Evolutionary conservation across 2,329 filamentous ascomycete species (phyloP), one percentile per base, ranked within the genome.

Genomic region (Alternaria conjuncta): DNA sequence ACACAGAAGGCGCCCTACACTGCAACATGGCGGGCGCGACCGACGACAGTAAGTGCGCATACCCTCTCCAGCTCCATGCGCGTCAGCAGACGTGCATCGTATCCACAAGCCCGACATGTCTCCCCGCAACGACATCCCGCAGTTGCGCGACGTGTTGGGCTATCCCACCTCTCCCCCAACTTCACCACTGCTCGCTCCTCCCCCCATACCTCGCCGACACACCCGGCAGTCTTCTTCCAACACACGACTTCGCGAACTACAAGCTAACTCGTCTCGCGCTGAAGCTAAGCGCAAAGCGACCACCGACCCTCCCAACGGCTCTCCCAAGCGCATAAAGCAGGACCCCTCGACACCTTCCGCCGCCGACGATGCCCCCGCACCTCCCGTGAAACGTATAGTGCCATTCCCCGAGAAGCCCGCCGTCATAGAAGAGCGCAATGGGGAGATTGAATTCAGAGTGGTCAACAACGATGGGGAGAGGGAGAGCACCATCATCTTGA

Each of bases 361-460:
- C 50, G 57, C 60, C 26, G 66, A 67, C 45, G 73, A 78, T 21
- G 68, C 73, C n/a, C 72, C 74, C 23, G 79, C 78, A 26, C 79
- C 82, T 67, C 79, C 82, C 6, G 80, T 79, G 7, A 85, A 86
- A 69, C 89, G 89, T 70, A 87, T 89, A 18, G 93, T 96, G 36
- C 92, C 92, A 2, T 97, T 96, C 74, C 94, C 94, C 1, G 94
- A 97, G 81, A 97, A 96, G 89, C 92, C 93, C 6, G 95, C 94
- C 9, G 95, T 97, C 5, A 86, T 96, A 68, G 96, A 99, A 82
- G 96, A 99, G 81, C 91, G 94, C 73, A 92, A 90, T 76, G 94
- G 94, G 75, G 93, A 97, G 69, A 98, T 99, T 71, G 94, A 98
- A 79, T 98, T 98, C 80, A 90, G 94, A 51, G 96, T 98, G 7